A percentile compares a stretch with the other conserved stretches of the same genome.
Evolutionary conservation across 2,329 filamentous ascomycete genomes (phyloP).

Genomic region (Epichloe hybrida): DNA sequence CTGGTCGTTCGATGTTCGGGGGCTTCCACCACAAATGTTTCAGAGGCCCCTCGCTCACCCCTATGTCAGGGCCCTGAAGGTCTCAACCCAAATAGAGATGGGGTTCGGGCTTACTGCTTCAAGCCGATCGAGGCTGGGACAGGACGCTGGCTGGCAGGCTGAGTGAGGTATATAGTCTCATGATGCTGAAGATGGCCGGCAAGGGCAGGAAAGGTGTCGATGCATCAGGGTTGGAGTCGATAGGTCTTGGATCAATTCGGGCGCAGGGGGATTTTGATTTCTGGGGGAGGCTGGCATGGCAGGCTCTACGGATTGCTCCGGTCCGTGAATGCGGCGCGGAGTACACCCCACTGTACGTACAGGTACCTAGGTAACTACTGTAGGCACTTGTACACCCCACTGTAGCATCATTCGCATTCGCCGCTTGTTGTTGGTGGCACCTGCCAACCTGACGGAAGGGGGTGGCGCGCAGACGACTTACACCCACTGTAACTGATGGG

Average conservation of each 20-base stretch:
- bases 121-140: constrained; percentile 19
- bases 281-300: background rate
- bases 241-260: background rate
- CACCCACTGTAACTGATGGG: too few relatives aligned
- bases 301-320: too few relatives aligned
- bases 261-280: background rate
- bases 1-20: constrained; percentile 7
- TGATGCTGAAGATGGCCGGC: constrained; percentile 12
- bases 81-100: constrained; percentile 10
- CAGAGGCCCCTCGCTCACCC: constrained; percentile 15
- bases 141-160: constrained; percentile 2
- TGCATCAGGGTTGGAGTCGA: background rate
- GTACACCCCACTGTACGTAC: too few relatives aligned
- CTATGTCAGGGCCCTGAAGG: constrained; percentile 7
- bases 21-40: constrained; percentile 14
- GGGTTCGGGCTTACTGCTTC: constrained; percentile 8
- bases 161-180: constrained; percentile 16
- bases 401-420: too few relatives aligned
- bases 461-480: too few relatives aligned
- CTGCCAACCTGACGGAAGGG: too few relatives aligned
- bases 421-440: too few relatives aligned
- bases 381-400: too few relatives aligned
- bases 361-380: too few relatives aligned
- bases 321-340: too few relatives aligned
- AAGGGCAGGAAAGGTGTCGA: background rate